These are phyloP conservation scores for Dioscorea alata DNA, from an alignment of 106 monocot genomes.

Conservation along the genomic window DNA sequence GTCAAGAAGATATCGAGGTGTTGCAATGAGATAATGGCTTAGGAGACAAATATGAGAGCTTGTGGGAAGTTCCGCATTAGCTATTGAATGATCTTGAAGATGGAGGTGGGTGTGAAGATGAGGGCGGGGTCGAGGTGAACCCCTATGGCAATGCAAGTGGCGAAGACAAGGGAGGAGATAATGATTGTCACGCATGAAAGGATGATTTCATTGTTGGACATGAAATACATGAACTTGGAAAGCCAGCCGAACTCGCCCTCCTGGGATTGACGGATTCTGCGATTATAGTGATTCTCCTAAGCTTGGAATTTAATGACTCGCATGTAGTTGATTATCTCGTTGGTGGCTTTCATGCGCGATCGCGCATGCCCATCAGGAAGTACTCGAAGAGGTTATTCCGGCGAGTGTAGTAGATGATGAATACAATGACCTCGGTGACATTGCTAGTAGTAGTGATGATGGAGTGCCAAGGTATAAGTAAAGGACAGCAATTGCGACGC, in stretches of 20 bases:
- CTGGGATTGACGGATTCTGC: constrained; percentile 45
- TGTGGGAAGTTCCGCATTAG: constrained; percentile 90
- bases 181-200: constrained; percentile 77
- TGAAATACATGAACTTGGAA: constrained; percentile 66
- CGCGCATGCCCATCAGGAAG: constrained; percentile 75
- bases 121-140: constrained; percentile 58
- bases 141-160: constrained; percentile 45
- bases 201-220: constrained; percentile 61
- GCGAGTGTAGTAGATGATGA: constrained; percentile 30
- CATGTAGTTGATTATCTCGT: constrained; percentile 94
- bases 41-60: constrained; percentile 69
- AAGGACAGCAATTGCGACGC: constrained; percentile 47
- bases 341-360: constrained; percentile 91
- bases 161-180: constrained; percentile 63
- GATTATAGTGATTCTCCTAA: constrained; percentile 79
- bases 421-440: constrained; percentile 24
- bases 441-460: constrained; percentile 37
- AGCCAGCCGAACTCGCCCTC: constrained; percentile 64
- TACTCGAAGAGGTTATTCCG: constrained; percentile 66
- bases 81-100: constrained; percentile 84
- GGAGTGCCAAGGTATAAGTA: constrained; percentile 56
- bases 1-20: constrained; percentile 69
- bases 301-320: constrained; percentile 94
- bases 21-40: constrained; percentile 76
- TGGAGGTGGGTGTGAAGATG: constrained; percentile 86